phyloP scores from a whole-genome alignment of 2,329 filamentous ascomycete genomes.

The Colletotrichum tabaci region DNA sequence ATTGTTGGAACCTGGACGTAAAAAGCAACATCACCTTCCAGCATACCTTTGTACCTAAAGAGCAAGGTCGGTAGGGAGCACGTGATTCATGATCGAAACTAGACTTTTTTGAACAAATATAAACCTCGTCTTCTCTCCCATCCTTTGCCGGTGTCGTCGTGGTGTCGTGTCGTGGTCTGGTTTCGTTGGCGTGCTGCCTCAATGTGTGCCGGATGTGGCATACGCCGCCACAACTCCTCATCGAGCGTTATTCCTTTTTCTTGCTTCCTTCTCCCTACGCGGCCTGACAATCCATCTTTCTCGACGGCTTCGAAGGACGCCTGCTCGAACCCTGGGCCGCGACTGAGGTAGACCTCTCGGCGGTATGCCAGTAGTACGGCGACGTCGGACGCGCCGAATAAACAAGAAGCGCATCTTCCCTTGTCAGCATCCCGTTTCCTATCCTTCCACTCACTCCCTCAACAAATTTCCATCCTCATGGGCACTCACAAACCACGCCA shows the following conservation, averaged over 20 bases:
- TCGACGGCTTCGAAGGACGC: neutral
- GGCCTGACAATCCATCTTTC: neutral
- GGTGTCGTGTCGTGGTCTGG: neutral
- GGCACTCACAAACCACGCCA: slow-evolving; percentile 2
- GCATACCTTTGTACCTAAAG: slow-evolving; percentile 19
- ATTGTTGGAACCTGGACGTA: slow-evolving; percentile 17
- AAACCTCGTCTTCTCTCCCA: slow-evolving; percentile 38
- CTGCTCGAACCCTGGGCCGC: neutral
- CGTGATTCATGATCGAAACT: slow-evolving; percentile 40
- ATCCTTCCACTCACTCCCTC: neutral
- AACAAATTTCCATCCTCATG: neutral
- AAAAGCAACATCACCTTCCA: slow-evolving; percentile 20
- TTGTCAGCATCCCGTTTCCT: neutral
- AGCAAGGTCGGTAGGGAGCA: slow-evolving; percentile 22
- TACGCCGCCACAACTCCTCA: neutral
- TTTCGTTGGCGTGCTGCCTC: no score
- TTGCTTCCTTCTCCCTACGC: neutral
- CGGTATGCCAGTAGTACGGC: slow-evolving; percentile 20
- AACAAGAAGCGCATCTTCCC: neutral
- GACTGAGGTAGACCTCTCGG: slow-evolving; percentile 7
- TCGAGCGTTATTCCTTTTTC: no score
- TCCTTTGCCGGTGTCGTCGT: no score
- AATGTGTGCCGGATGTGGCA: neutral
- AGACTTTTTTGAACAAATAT: slow-evolving; percentile 37
- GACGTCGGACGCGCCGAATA: neutral